A percentile compares a stretch with the other conserved stretches of the same genome.
These are phyloP conservation scores for Meredithiella fracta DNA, from an alignment of 2,329 filamentous ascomycete genomes.

Conservation along the genomic window DNA sequence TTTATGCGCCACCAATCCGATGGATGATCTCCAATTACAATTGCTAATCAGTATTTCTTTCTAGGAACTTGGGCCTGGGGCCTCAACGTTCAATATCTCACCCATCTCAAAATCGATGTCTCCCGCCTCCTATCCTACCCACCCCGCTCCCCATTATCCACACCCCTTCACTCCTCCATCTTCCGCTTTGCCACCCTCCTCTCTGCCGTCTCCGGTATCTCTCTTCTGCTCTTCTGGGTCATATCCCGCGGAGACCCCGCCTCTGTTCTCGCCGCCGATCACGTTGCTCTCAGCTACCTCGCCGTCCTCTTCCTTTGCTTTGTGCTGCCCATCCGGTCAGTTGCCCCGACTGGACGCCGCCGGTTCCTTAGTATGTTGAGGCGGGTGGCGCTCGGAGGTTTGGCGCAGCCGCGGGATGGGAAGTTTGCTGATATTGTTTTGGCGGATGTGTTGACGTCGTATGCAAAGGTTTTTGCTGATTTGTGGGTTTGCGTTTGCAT, in stretches of 20 bases:
- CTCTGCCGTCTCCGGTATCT: slow-evolving; percentile 51
- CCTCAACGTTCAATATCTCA: slow-evolving; percentile 75
- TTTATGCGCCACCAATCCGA: background rate
- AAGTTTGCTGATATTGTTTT: slow-evolving; percentile 91
- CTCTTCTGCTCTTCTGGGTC: slow-evolving; percentile 68
- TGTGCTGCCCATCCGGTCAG: slow-evolving; percentile 51
- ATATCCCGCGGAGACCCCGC: slow-evolving; percentile 54
- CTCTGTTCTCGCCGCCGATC: slow-evolving; percentile 62
- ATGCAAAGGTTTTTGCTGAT: slow-evolving; percentile 82
- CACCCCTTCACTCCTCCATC: slow-evolving; percentile 62
- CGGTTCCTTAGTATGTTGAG: slow-evolving; percentile 61
- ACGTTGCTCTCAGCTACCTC: slow-evolving; percentile 74
- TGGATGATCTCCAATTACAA: background rate
- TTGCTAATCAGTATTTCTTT: slow-evolving; percentile 4
- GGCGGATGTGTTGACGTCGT: slow-evolving; percentile 86
- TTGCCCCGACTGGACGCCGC: slow-evolving; percentile 53
- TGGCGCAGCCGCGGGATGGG: slow-evolving; percentile 72
- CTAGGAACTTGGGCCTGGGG: slow-evolving; percentile 91
- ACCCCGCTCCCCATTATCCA: slow-evolving; percentile 51
- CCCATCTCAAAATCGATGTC: slow-evolving; percentile 68
- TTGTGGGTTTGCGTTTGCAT: slow-evolving; percentile 81
- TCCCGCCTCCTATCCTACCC: slow-evolving; percentile 78
- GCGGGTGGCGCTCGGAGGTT: slow-evolving; percentile 66
- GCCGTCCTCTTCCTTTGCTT: slow-evolving; percentile 55
- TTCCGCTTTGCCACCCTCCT: slow-evolving; percentile 74